Base-by-base conservation (phyloP, 23 red algal genomes). In the Gracilaria caudata region DNA sequence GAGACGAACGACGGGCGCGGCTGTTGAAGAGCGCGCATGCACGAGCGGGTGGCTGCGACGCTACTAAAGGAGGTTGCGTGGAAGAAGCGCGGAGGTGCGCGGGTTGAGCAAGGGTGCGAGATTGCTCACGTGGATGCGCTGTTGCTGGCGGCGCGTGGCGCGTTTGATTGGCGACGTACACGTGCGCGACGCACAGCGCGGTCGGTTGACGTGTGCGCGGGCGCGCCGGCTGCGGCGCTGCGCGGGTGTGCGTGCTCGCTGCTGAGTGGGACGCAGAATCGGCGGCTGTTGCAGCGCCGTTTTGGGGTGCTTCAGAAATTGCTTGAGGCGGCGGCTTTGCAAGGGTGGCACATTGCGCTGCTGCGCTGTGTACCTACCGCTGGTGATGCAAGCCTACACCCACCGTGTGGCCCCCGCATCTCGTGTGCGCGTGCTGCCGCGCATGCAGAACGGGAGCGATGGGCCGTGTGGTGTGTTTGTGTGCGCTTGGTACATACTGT, bases 91-190 rank as follows among this genome's bases (percentile, higher is more conserved):
- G 70, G 70, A 43, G 70, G 70, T 26, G 70, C 66, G 66, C 70
- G 7, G 47, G 47, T 75, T 75, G 70, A 75, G 70, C 70, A 75
- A n/a, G n/a, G 70, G 38, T 75, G 70, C 70, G 70, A 75, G 70
- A 75, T 75, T 75, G 70, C 65, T 71, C 39, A 71, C 65, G 65
- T 71, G 65, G 65, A 71, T 17, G 65, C 34, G 65, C 33, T 71
- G 65, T 33, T 68, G 28, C 3, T 61, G 5, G 57, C 26, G 5
- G 57, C 7, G 7, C 4, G 57, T 29, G 57, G 41, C 41, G 41
- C 41, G 41, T 71, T 71, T 39, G 20, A 71, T 71, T 71, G 65
- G 65, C 65, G 65, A n/a, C n/a, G n/a, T n/a, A n/a, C n/a, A n/a
- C n/a, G 53, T 20, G 53, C 53, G 53, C 53, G 53, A 20, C 49